Evolutionary conservation across 768 basidiomycete species (phyloP), one percentile per base, ranked within the genome.

Genomic region (Agaricus bisporus): DNA sequence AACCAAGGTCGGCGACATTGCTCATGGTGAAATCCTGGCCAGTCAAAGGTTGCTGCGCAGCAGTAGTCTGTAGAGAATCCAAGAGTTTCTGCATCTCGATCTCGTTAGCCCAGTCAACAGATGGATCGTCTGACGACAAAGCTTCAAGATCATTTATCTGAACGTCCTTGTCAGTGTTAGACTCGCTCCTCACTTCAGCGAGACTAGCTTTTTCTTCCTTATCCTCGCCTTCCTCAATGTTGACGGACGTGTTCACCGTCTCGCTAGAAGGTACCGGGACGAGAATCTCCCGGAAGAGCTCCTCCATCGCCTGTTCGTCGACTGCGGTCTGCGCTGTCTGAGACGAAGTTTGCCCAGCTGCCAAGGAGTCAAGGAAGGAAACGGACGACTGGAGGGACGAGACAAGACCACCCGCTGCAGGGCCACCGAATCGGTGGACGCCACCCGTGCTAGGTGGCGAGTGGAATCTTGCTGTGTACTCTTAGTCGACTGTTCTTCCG

Each of bases 381-480:
- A 58, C 53, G 43, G 56, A 47, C 57, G 64, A 65, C 50, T 63
- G 49, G 41, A 45, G 39, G 26, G 54, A 46, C 54, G 44, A 46
- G 20, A 52, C 65, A 74, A 75, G 72, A 73, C 85, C 87, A 88
- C 90, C 91, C 90, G 91, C 91, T 93, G 91, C 91, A 85, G 88
- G 91, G 91, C 76, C 85, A 82, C 77, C 77, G 78, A 71, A 63
- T 77, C 65, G 75, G 78, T 79, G 82, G 79, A 84, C 91, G 81
- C 91, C 91, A 93, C 86, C 91, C 91, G 91, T 93, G 91, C 91
- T 86, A 88, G 86, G 85, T 93, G 91, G 91, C 91, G 83, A 93
- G 91, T 88, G 84, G 87, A 71, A 66, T 85, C 76, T 52, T 54
- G 52, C 38, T 46, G 66, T 68, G 66, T 57, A 70, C 68, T 61